Evolutionary conservation across 257 asterid genomes (phyloP).

Genomic region (Agastache rugosa): DNA sequence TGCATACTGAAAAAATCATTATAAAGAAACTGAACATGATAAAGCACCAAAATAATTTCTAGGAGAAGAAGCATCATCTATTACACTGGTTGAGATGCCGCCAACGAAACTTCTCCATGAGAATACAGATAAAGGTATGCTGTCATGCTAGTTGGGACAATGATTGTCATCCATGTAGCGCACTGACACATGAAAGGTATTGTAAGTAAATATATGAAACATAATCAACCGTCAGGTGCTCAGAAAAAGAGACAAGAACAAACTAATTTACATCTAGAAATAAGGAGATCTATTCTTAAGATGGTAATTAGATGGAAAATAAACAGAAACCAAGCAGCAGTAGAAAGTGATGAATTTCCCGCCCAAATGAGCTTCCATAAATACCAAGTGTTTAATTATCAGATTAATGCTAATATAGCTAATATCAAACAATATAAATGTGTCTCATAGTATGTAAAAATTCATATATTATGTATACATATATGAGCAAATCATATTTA

Average conservation of each 20-base stretch:
- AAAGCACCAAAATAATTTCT: slow-evolving; percentile 30
- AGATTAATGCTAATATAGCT: too few relatives aligned
- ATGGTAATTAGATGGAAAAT: slow-evolving; percentile 15
- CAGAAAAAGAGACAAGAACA: slow-evolving; percentile 21
- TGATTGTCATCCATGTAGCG: slow-evolving; percentile 97
- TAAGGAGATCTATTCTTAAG: background rate
- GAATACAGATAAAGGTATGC: slow-evolving; percentile 96
- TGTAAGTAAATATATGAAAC: slow-evolving; percentile 28
- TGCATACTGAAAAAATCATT: slow-evolving; percentile 23
- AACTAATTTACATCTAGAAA: slow-evolving; percentile 18
- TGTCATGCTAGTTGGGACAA: slow-evolving; percentile 99
- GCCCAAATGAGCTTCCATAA: background rate
- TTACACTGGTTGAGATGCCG: slow-evolving; percentile 99
- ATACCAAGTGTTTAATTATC: background rate
- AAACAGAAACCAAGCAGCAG: background rate
- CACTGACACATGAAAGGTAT: slow-evolving; percentile 63
- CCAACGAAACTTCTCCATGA: slow-evolving; percentile 95
- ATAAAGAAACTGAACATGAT: slow-evolving; percentile 26
- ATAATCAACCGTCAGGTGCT: slow-evolving; percentile 31
- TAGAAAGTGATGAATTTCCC: background rate
- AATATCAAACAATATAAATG: background rate
- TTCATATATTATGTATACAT: too few relatives aligned
- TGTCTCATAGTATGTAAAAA: too few relatives aligned
- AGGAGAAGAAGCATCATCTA: slow-evolving; percentile 85
- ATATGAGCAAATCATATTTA: too few relatives aligned